These are phyloP conservation scores for Leccinum boreale DNA, from an alignment of 768 basidiomycete species.

Conservation along the genomic window DNA sequence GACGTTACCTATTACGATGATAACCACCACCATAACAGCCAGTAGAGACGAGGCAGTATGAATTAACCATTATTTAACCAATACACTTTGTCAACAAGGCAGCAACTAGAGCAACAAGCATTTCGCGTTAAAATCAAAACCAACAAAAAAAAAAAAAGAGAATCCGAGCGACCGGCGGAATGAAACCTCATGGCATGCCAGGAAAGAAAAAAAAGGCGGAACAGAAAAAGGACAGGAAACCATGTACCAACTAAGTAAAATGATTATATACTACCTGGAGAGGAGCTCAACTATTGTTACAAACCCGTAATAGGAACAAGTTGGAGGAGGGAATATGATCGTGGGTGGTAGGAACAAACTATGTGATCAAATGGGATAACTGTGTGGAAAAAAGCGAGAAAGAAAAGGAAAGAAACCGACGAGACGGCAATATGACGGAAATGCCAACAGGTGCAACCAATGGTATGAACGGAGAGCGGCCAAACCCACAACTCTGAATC, in stretches of 20 bases:
- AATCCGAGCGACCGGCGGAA: not conserved
- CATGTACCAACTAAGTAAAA: constrained; percentile 16
- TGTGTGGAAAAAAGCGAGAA: not conserved
- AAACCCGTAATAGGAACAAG: constrained; percentile 30
- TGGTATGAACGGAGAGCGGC: constrained; percentile 12
- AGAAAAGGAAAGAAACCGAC: not conserved
- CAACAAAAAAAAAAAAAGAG: not conserved
- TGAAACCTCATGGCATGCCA: not conserved
- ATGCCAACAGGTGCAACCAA: constrained; percentile 16
- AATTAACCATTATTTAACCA: not conserved
- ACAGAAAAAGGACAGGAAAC: not conserved
- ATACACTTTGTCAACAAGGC: not conserved
- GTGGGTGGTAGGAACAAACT: not conserved
- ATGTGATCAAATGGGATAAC: constrained; percentile 21
- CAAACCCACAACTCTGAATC: constrained; percentile 13
- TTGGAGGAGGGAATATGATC: constrained; percentile 16
- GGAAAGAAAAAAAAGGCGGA: not conserved
- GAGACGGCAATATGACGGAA: constrained; percentile 2
- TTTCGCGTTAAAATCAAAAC: constrained; percentile 3
- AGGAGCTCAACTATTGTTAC: constrained; percentile 28
- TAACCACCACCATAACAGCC: not conserved
- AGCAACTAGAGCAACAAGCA: not conserved
- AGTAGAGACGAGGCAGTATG: not conserved
- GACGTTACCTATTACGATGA: not conserved
- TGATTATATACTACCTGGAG: constrained; percentile 28